Evolutionary conservation across 2,329 filamentous ascomycete genomes (phyloP).

Genomic region (Lasiodiplodia hormozganensis): DNA sequence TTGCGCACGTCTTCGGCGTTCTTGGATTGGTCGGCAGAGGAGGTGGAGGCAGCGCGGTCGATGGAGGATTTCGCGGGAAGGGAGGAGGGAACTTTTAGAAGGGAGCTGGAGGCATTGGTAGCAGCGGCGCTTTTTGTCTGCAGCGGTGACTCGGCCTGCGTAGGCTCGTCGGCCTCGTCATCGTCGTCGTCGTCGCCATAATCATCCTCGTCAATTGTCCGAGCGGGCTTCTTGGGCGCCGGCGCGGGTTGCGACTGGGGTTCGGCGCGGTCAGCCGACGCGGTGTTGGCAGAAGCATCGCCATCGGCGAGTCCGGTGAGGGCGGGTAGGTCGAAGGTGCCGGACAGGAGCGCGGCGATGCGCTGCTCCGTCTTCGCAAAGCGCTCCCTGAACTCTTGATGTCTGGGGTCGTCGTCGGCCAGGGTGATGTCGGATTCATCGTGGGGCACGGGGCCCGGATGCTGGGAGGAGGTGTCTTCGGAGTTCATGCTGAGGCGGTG

Average conservation of each 20-base stretch:
- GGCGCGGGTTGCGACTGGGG: slow-evolving; percentile 54
- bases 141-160: slow-evolving; percentile 54
- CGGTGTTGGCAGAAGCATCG: slow-evolving; percentile 32
- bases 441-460: slow-evolving; percentile 45
- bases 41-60: slow-evolving; percentile 62
- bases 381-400: slow-evolving; percentile 72
- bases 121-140: slow-evolving; percentile 61
- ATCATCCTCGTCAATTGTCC: slow-evolving; percentile 83
- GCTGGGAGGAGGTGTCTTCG: slow-evolving; percentile 49
- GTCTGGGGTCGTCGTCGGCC: slow-evolving; percentile 55
- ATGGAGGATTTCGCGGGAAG: slow-evolving; percentile 66
- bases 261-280: slow-evolving; percentile 44
- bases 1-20: slow-evolving; percentile 88
- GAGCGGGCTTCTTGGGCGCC: slow-evolving; percentile 75
- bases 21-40: slow-evolving; percentile 65
- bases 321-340: slow-evolving; percentile 33
- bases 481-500: slow-evolving; percentile 52
- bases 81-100: slow-evolving; percentile 72
- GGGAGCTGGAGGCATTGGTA: slow-evolving; percentile 58
- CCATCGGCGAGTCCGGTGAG: slow-evolving; percentile 16
- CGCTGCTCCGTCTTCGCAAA: slow-evolving; percentile 79
- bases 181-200: slow-evolving; percentile 83
- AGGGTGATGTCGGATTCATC: slow-evolving; percentile 50
- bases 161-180: slow-evolving; percentile 43
- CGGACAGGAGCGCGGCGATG: slow-evolving; percentile 76